phyloP scores from a whole-genome alignment of 2,329 filamentous ascomycete species.

The Allantophomopsis lycopodina region DNA sequence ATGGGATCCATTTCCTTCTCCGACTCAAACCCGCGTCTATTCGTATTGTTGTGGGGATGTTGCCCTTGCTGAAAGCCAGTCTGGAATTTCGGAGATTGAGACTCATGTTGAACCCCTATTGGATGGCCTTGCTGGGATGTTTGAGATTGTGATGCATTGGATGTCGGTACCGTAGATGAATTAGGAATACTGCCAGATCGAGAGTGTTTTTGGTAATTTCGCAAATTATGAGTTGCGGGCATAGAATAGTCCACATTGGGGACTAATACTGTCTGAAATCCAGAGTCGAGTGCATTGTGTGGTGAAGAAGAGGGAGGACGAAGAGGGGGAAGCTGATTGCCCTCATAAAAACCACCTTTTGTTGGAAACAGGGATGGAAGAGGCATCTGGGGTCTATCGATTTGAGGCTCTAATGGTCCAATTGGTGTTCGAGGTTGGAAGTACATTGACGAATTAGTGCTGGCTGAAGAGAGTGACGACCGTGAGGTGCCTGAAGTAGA shows the following conservation, averaged over 20 bases:
- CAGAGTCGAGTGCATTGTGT: constrained; percentile 3
- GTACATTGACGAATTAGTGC: constrained; percentile 13
- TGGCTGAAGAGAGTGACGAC: constrained; percentile 12
- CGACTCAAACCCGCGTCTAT: background rate
- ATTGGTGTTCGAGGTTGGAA: constrained; percentile 13
- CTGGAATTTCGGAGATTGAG: background rate
- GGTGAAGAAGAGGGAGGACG: constrained; percentile 15
- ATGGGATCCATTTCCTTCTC: constrained; percentile 36
- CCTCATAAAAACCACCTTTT: constrained; percentile 8
- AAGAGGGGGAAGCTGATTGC: constrained; percentile 13
- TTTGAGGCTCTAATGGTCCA: constrained; percentile 13
- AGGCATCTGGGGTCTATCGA: constrained; percentile 12
- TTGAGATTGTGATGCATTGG: background rate
- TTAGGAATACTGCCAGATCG: background rate
- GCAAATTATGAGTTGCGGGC: too few relatives aligned
- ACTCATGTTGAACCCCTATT: background rate
- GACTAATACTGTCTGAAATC: too few relatives aligned
- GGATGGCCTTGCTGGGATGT: background rate
- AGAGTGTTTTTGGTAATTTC: too few relatives aligned
- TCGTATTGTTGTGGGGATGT: background rate
- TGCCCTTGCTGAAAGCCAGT: background rate
- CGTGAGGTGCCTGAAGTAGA: constrained; percentile 13
- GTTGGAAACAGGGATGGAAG: constrained; percentile 8
- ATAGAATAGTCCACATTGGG: too few relatives aligned
- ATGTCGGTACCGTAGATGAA: background rate